A percentile compares a stretch with the other conserved stretches of the same genome.
Conservation (phyloP, 2,329 filamentous ascomycete species). For the Diaporthe helianthi region DNA sequence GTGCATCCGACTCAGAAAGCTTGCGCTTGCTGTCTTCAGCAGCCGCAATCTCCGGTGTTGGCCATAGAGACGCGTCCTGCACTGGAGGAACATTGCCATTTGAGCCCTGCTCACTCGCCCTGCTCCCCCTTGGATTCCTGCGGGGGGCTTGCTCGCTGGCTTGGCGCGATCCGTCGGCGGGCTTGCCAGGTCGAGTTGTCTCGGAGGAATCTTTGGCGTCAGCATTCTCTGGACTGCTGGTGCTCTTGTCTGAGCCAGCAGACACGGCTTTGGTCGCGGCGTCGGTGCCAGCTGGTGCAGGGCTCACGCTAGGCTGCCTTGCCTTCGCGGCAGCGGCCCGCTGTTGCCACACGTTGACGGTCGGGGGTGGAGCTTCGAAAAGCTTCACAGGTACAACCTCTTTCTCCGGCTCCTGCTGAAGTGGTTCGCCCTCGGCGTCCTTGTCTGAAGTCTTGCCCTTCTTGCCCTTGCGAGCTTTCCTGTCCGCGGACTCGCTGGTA, state of each 20-base stretch:
- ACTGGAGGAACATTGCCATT: conserved; percentile 64
- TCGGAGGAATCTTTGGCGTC: conserved; percentile 35
- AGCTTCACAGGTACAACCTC: conserved; percentile 69
- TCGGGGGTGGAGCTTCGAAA: conserved; percentile 80
- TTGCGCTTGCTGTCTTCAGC: conserved; percentile 76
- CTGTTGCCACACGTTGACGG: conserved; percentile 88
- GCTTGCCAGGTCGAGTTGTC: conserved; percentile 35
- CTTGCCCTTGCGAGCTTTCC: conserved; percentile 69
- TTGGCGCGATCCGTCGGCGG: conserved; percentile 49
- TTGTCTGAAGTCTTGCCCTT: conserved; percentile 61
- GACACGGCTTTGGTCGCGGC: conserved; percentile 26
- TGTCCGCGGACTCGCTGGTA: conserved; percentile 71
- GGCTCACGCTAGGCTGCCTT: conserved; percentile 43
- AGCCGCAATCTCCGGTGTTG: conserved; percentile 82
- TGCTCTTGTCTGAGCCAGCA: conserved; percentile 37
- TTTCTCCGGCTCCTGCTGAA: conserved; percentile 64
- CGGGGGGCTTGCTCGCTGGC: conserved; percentile 51
- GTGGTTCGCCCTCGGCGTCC: conserved; percentile 60
- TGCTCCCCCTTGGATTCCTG: conserved; percentile 52
- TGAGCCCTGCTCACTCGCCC: conserved; percentile 46
- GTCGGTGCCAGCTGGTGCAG: conserved; percentile 34
- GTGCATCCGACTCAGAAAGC: conserved; percentile 57
- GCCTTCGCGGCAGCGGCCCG: conserved; percentile 70
- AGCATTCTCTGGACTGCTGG: conserved; percentile 6
- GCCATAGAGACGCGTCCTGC: conserved; percentile 83